Base-by-base conservation (phyloP, 208 protist genomes). In the Angomonas deanei region DNA sequence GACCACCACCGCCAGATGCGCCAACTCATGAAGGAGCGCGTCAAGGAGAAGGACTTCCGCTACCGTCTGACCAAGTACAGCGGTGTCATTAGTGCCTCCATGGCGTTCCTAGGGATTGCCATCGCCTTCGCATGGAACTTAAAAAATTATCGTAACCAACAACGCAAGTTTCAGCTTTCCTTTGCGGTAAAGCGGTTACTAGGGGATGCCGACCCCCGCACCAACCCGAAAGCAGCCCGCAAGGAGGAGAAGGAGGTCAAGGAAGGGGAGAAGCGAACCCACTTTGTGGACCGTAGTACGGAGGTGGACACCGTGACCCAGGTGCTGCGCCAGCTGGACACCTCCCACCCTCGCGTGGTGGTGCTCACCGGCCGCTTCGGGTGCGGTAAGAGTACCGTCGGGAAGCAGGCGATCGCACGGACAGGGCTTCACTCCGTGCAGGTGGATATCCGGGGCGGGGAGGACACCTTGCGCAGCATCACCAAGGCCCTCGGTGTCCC, bases 31-130 rank as follows among this genome's bases (percentile, higher is more conserved):
- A 84, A 79, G 70, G 83, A 90, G 69, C 72, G 77, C 2, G 71
- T 86, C 6, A 90, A 87, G 72, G 83, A 90, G 63, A 46, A 72
- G 2, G 79, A 86, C 64, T 83, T 84, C 31, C 72, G 79, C 33
- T 90, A 90, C 57, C 63, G 60, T 6, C 53, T 90, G 13, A 82
- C 77, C 61, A 90, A 90, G 66, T 90, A 90, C 71, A 86, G 76
- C 55, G 80, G 79, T 17, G 80, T 86, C 31, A 68, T 90, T 1
- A 86, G 79, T 34, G 78, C 79, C 0, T 84, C 74, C 17, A 79
- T 90, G 71, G 79, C 80, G 6, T 70, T 86, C 21, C 65, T 90
- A 15, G 80, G 80, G 27, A 81, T 86, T 49, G 66, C 71, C 17
- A 74, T 78, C 23, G 77, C 76, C 8, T 90, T 90, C 61, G 70